Evolutionary conservation across 768 basidiomycete genomes (phyloP).

Genomic region (Clavulina sp.): DNA sequence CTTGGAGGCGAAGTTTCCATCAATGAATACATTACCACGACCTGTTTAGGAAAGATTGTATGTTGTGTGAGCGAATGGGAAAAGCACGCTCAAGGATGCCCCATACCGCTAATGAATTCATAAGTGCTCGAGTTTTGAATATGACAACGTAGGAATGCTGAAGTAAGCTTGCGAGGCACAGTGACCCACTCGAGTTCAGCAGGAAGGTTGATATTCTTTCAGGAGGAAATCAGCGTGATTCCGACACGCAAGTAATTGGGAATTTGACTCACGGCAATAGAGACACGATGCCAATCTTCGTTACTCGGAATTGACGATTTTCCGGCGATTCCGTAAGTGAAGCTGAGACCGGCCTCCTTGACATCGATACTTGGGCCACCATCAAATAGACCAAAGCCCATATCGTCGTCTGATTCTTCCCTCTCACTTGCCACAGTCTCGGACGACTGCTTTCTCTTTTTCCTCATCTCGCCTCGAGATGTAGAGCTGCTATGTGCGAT

Average conservation of each 20-base stretch:
- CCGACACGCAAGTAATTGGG: too few relatives aligned
- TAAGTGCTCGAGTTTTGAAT: not conserved
- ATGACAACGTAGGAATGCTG: not conserved
- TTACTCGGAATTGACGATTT: slow-evolving; percentile 9
- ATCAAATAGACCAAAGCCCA: too few relatives aligned
- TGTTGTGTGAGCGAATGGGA: not conserved
- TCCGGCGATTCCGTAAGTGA: slow-evolving; percentile 10
- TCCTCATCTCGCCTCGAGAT: too few relatives aligned
- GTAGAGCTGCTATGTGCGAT: too few relatives aligned
- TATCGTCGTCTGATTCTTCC: too few relatives aligned
- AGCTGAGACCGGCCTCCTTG: not conserved
- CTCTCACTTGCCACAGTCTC: too few relatives aligned
- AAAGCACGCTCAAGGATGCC: not conserved
- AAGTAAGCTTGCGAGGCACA: slow-evolving; percentile 7
- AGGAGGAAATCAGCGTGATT: too few relatives aligned
- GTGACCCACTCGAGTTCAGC: slow-evolving; percentile 11
- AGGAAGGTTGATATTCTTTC: too few relatives aligned
- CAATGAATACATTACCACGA: slow-evolving; percentile 10
- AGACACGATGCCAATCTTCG: slow-evolving; percentile 7
- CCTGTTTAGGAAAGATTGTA: slow-evolving; percentile 9
- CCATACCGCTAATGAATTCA: not conserved
- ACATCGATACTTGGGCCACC: too few relatives aligned
- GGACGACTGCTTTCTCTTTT: too few relatives aligned
- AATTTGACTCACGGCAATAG: too few relatives aligned
- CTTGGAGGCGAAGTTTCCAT: slow-evolving; percentile 12